phyloP scores from a whole-genome alignment of 371 early-diverging fungal genomes.

The Lichtheimia hyalospora region DNA sequence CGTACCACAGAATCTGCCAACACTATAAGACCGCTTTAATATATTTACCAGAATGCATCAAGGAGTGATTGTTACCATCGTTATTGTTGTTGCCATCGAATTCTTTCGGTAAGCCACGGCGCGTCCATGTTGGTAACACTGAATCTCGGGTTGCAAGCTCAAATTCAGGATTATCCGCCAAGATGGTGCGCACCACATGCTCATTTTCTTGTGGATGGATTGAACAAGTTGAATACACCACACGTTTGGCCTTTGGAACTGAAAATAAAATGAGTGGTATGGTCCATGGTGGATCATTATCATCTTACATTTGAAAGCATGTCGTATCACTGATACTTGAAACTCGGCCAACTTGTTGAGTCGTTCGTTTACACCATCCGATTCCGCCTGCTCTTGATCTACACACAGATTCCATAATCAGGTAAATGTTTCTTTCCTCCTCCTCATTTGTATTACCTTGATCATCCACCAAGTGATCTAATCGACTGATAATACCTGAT shows the following conservation, averaged over 20 bases:
- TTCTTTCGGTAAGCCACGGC: slow-evolving; percentile 66
- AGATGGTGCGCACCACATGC: slow-evolving; percentile 76
- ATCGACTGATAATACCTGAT: slow-evolving; percentile 89
- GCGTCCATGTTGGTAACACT: slow-evolving; percentile 74
- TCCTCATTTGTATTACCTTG: slow-evolving; percentile 28
- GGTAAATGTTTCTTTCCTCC: not conserved
- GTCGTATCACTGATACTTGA: slow-evolving; percentile 65
- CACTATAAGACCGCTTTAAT: slow-evolving; percentile 16
- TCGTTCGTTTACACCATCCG: slow-evolving; percentile 60
- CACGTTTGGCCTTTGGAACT: slow-evolving; percentile 75
- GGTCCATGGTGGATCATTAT: not conserved
- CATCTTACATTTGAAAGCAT: slow-evolving; percentile 71
- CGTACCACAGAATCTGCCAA: slow-evolving; percentile 67
- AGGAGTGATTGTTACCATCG: not conserved
- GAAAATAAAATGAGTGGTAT: not conserved
- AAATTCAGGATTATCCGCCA: slow-evolving; percentile 56
- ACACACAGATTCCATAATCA: not conserved
- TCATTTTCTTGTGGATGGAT: slow-evolving; percentile 96
- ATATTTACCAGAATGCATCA: not conserved
- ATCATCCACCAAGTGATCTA: slow-evolving; percentile 81
- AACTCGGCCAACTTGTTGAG: slow-evolving; percentile 72
- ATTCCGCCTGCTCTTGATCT: slow-evolving; percentile 15
- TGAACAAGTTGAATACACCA: slow-evolving; percentile 98
- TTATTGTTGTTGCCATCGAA: slow-evolving; percentile 8
- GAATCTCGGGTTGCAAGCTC: slow-evolving; percentile 54